These are phyloP conservation scores for Coemansia sp. DNA, from an alignment of 192 early-diverging fungal species.

Conservation along the genomic window DNA sequence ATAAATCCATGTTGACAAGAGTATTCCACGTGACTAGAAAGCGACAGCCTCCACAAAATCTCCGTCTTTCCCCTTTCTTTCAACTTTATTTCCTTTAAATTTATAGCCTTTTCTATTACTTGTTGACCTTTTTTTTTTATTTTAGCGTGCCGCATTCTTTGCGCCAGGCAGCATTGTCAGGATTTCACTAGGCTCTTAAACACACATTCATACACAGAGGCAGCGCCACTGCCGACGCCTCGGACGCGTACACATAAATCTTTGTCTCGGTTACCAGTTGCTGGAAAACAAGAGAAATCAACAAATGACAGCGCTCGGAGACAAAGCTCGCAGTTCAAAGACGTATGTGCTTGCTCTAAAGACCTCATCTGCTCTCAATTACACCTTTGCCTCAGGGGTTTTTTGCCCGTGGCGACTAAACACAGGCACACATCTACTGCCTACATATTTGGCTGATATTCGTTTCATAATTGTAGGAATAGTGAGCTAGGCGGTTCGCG, in stretches of 20 bases:
- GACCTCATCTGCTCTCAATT: not conserved
- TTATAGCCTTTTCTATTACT: not conserved
- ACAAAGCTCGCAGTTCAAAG: conserved; percentile 35
- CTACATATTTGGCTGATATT: not conserved
- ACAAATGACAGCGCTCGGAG: conserved; percentile 36
- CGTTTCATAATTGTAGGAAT: not conserved
- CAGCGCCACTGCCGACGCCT: not conserved
- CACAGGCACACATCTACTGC: not conserved
- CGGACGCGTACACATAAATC: not conserved
- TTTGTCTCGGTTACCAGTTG: not conserved
- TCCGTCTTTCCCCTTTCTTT: not conserved
- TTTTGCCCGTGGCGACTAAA: not conserved
- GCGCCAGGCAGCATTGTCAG: not conserved
- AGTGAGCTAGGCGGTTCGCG: conserved; percentile 10
- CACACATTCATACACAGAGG: not conserved
- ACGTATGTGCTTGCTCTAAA: conserved; percentile 19
- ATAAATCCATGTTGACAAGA: not conserved
- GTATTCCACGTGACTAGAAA: not conserved
- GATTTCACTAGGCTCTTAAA: not conserved
- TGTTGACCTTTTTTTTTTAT: not conserved
- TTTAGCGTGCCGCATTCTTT: not conserved
- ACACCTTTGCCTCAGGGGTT: not conserved
- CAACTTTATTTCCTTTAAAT: not conserved
- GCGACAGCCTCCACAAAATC: not conserved
- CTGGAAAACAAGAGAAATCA: not conserved